These are phyloP conservation scores for Phytophthora sojae DNA, from an alignment of 352 stramenopile genomes.

Conservation along the genomic window DNA sequence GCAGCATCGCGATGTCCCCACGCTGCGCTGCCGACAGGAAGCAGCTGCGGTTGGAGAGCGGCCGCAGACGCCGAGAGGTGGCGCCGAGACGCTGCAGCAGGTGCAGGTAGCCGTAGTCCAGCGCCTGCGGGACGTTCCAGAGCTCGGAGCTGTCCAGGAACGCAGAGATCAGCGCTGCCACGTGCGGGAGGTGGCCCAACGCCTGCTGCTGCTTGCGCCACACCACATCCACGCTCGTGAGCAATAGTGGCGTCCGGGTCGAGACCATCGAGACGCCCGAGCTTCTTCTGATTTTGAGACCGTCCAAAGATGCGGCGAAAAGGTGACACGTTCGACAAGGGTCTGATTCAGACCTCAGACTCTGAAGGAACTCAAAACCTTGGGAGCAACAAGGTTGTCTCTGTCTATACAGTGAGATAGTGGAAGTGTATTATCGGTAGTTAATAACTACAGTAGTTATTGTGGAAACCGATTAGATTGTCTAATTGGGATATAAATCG, in stretches of 20 bases:
- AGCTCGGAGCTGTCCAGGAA: slow-evolving; percentile 32
- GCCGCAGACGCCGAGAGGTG: slow-evolving; percentile 25
- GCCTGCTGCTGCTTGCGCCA: slow-evolving; percentile 28
- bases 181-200: slow-evolving; percentile 32
- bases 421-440: too few relatives aligned
- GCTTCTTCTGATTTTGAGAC: neutral
- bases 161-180: slow-evolving; percentile 35
- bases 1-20: slow-evolving; percentile 29
- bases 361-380: too few relatives aligned
- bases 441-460: too few relatives aligned
- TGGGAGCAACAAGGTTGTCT: too few relatives aligned
- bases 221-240: slow-evolving; percentile 30
- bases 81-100: slow-evolving; percentile 39
- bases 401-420: too few relatives aligned
- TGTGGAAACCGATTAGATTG: too few relatives aligned
- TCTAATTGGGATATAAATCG: too few relatives aligned
- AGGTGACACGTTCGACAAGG: neutral
- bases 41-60: slow-evolving; percentile 30
- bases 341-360: too few relatives aligned
- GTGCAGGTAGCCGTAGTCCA: slow-evolving; percentile 40
- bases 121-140: slow-evolving; percentile 41
- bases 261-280: slow-evolving; percentile 23
- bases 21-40: slow-evolving; percentile 39
- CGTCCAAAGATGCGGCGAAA: neutral
- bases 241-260: slow-evolving; percentile 4